Evolutionary conservation across 805 yeast species (phyloP).

Genomic region (Lipomyces spencermartinsiae): DNA sequence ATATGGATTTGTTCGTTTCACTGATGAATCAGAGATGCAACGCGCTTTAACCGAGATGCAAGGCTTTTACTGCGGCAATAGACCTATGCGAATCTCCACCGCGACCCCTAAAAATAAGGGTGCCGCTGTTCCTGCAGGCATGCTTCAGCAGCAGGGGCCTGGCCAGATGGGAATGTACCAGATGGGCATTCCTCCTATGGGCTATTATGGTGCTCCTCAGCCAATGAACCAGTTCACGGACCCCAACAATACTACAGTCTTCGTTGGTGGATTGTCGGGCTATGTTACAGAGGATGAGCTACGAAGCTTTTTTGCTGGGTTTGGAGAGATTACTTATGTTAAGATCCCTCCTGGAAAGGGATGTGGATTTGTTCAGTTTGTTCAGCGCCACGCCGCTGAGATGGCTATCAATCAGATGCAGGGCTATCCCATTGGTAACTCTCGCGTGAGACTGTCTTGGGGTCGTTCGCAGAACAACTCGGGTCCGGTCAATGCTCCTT

Average conservation of each 20-base stretch:
- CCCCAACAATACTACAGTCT: conserved; percentile 78
- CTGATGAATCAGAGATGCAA: conserved; percentile 68
- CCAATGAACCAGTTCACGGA: conserved; percentile 67
- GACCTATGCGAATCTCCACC: conserved; percentile 78
- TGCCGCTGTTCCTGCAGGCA: conserved; percentile 41
- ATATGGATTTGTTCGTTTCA: conserved; percentile 87
- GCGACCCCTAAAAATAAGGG: conserved; percentile 61
- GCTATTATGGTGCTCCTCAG: conserved; percentile 46
- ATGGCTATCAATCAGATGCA: conserved; percentile 85
- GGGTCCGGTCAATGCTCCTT: conserved; percentile 43
- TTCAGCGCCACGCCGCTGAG: conserved; percentile 81
- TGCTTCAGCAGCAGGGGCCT: conserved; percentile 41
- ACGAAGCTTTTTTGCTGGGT: conserved; percentile 63
- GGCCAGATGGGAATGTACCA: conserved; percentile 42
- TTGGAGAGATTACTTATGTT: conserved; percentile 77
- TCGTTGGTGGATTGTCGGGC: conserved; percentile 68
- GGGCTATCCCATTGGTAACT: conserved; percentile 85
- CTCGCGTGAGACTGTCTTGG: conserved; percentile 85
- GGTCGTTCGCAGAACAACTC: conserved; percentile 63
- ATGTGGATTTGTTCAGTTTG: conserved; percentile 88
- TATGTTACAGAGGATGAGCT: conserved; percentile 67
- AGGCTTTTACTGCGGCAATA: conserved; percentile 70
- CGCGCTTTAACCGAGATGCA: conserved; percentile 82
- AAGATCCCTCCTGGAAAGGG: conserved; percentile 81
- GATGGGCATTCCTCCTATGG: conserved; percentile 44